phyloP scores from a whole-genome alignment of 202 grass and related monocot species.

The Alloteropsis angusta region DNA sequence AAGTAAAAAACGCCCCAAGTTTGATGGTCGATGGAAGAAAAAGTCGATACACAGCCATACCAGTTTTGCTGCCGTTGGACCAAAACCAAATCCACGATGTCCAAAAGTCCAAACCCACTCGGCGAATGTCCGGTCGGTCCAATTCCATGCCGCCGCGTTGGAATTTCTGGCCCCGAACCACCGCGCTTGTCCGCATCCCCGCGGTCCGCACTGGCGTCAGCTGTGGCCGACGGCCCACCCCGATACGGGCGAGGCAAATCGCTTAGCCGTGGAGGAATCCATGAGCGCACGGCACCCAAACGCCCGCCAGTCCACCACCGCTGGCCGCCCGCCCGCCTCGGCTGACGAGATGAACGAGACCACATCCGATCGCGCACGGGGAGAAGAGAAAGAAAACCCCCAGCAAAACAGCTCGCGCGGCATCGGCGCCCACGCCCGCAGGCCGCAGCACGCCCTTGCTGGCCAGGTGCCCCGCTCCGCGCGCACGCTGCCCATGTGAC shows the following conservation, averaged over 20 bases:
- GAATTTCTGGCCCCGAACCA: neutral
- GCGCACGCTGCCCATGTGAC: neutral
- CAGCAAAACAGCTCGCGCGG: neutral
- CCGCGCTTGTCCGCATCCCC: neutral
- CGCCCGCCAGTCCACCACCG: neutral
- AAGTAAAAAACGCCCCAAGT: neutral
- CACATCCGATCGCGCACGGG: neutral
- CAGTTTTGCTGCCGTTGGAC: neutral
- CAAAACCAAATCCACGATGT: neutral
- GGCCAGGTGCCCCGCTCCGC: neutral
- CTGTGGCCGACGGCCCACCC: neutral
- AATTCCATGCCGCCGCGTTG: neutral
- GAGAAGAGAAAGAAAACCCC: neutral
- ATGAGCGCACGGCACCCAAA: neutral
- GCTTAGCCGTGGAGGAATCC: conserved; percentile 6
- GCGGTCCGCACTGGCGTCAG: neutral
- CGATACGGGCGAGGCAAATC: neutral
- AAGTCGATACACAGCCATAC: neutral
- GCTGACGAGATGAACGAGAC: neutral
- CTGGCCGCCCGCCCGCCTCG: neutral
- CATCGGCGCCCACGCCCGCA: neutral
- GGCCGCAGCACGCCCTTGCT: too few species aligned
- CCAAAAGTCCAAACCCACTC: neutral
- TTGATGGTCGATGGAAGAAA: neutral
- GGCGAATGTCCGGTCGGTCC: neutral